Evolutionary conservation across 2,329 filamentous ascomycete species (phyloP), one percentile per base, ranked within the genome.

Genomic region (Nakataea oryzae): DNA sequence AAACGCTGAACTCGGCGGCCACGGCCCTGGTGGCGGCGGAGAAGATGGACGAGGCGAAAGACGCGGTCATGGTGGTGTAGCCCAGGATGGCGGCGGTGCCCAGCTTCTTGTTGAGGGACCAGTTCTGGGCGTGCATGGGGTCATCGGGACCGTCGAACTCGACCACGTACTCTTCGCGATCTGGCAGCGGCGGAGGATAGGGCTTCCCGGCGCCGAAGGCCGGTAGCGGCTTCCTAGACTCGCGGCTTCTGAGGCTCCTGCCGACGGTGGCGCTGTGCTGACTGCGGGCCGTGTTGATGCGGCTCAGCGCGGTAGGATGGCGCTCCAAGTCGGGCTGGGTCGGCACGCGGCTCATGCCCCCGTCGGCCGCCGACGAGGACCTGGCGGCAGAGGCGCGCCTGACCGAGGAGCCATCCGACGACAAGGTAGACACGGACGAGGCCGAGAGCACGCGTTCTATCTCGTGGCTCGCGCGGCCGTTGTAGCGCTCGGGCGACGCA

Each of bases 111-210:
- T 77, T 83, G 61, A 89, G 70, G 0, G 89, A 81, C 92, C 92
- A 96, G 72, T 96, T 96, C 75, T 93, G 89, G 1, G 91, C 88
- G 73, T 96, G 91, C 64, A 93, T 70, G 2, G 91, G 91, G 69
- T 96, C 92, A 66, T 92, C 81, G 1, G 86, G 87, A 0, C 91
- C 92, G 67, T 93, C 88, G 70, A 96, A 96, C 73, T 91, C 89
- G 56, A 93, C 89, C 0, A 68, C 88, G 70, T 93, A 93, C 66
- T 90, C 85, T 68, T 93, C 89, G 67, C 82, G 80, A 17, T 86
- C 84, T 2, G 89, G 88, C 55, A 93, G 71, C 0, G 77, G 79
- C 3, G 89, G 89, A 3, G 90, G 90, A 68, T 85, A 91, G 0
- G 86, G 79, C 74, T 91, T 93, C n/a, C 87, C 88, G 62, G 79